phyloP scores from a whole-genome alignment of 2,329 filamentous ascomycete genomes.

The Aureobasidium melanogenum region DNA sequence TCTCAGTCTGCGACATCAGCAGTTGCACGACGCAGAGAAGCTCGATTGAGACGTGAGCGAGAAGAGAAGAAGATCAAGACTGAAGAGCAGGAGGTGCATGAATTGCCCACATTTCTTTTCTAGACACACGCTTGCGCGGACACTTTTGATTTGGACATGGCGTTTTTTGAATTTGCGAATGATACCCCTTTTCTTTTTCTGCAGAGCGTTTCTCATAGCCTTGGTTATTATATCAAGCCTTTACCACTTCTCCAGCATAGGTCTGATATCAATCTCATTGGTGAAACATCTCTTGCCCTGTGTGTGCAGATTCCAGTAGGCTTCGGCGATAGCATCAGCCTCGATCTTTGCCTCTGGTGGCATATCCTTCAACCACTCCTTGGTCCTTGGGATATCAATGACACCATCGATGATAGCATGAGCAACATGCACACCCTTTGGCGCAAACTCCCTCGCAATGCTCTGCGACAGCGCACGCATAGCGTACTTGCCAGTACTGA shows the following conservation, averaged over 20 bases:
- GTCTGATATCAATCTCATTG: constrained; percentile 71
- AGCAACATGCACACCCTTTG: constrained; percentile 72
- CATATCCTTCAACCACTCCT: constrained; percentile 48
- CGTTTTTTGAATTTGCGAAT: neutral
- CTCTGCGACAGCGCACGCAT: constrained; percentile 64
- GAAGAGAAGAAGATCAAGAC: constrained; percentile 21
- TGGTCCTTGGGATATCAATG: constrained; percentile 70
- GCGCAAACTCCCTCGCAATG: constrained; percentile 74
- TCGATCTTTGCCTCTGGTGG: constrained; percentile 60
- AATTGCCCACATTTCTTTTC: constrained; percentile 38
- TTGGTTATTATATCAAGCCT: neutral
- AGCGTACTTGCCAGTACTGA: constrained; percentile 75
- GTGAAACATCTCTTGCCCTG: constrained; percentile 74
- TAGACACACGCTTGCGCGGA: constrained; percentile 14
- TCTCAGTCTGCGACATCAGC: neutral
- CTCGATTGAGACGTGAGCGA: constrained; percentile 21
- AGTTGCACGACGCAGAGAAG: constrained; percentile 23
- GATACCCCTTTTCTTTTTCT: neutral
- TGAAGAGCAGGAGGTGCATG: constrained; percentile 19
- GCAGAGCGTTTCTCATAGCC: neutral
- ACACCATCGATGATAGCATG: constrained; percentile 78
- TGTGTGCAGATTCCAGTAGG: constrained; percentile 75
- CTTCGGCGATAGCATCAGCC: constrained; percentile 73
- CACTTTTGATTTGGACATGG: neutral
- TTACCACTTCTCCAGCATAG: constrained; percentile 77